Conservation (phyloP, 805 yeast species). For the Suhomyces kilbournensis region DNA sequence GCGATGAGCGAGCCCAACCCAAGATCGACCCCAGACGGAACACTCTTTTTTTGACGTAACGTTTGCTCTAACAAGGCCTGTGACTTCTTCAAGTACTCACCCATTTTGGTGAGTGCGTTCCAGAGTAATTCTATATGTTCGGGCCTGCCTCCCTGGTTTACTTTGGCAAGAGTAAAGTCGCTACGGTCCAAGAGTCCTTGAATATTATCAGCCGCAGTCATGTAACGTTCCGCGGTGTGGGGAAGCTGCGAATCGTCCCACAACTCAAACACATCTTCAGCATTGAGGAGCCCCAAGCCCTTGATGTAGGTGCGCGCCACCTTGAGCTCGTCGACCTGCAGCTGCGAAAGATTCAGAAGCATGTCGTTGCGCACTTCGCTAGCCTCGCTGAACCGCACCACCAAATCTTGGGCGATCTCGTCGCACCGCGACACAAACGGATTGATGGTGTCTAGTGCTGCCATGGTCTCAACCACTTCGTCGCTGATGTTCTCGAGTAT, state of each 20-base stretch:
- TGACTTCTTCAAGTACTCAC: constrained; percentile 35
- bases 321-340: constrained; percentile 29
- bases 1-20: constrained; percentile 32
- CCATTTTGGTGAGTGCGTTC: constrained; percentile 39
- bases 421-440: constrained; percentile 21
- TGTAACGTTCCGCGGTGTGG: constrained; percentile 31
- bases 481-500: constrained; percentile 25
- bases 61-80: constrained; percentile 28
- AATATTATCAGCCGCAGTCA: constrained; percentile 43
- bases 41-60: constrained; percentile 13
- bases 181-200: constrained; percentile 42
- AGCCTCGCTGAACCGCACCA: constrained; percentile 15
- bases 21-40: constrained; percentile 14
- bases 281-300: constrained; percentile 24
- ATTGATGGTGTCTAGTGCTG: constrained; percentile 12
- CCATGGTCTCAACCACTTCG: constrained; percentile 4
- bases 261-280: constrained; percentile 21
- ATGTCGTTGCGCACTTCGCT: constrained; percentile 15
- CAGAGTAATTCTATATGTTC: constrained; percentile 28
- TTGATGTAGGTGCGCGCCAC: constrained; percentile 25
- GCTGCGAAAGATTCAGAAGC: constrained; percentile 25
- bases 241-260: constrained; percentile 36
- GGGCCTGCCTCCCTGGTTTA: constrained; percentile 6
- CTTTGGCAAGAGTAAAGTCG: constrained; percentile 13
- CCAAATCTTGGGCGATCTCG: constrained; percentile 16